These are phyloP conservation scores for Monosporozyma solicola DNA, from an alignment of 805 yeast species.

Conservation along the genomic window DNA sequence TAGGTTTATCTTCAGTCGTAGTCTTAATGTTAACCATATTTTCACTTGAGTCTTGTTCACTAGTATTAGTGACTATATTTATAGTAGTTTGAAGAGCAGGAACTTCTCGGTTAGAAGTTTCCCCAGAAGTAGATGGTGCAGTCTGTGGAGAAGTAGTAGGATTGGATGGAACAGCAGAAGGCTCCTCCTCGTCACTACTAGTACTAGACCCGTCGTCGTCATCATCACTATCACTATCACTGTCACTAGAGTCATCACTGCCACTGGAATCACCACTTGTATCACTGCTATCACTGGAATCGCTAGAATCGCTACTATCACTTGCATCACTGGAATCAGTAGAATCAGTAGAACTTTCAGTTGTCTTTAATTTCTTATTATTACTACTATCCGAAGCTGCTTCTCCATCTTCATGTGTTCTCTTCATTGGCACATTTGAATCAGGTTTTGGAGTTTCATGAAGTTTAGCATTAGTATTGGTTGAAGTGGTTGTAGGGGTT, in stretches of 20 bases:
- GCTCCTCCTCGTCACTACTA: constrained; percentile 1
- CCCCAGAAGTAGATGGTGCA: not conserved
- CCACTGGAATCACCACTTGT: constrained; percentile 18
- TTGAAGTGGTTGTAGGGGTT: constrained; percentile 5
- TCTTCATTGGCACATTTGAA: not conserved
- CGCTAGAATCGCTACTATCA: constrained; percentile 37
- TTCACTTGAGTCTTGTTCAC: too few species aligned
- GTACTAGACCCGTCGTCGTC: constrained; percentile 25
- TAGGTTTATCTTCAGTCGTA: not conserved
- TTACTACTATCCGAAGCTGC: not conserved
- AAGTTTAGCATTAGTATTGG: not conserved
- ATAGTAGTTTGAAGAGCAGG: not conserved
- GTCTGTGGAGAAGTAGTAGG: not conserved
- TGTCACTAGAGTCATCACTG: constrained; percentile 12
- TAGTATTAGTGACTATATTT: too few species aligned
- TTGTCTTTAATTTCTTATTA: not conserved
- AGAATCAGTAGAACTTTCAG: not conserved
- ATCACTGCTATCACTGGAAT: constrained; percentile 29
- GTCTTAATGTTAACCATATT: not conserved
- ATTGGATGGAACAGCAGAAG: not conserved
- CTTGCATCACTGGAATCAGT: constrained; percentile 5
- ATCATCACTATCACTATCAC: constrained; percentile 18
- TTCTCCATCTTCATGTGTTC: constrained; percentile 3
- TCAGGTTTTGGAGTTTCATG: not conserved
- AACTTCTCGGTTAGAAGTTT: not conserved